Conservation (phyloP, 2,329 filamentous ascomycete genomes). For the Colletotrichum kahawae region DNA sequence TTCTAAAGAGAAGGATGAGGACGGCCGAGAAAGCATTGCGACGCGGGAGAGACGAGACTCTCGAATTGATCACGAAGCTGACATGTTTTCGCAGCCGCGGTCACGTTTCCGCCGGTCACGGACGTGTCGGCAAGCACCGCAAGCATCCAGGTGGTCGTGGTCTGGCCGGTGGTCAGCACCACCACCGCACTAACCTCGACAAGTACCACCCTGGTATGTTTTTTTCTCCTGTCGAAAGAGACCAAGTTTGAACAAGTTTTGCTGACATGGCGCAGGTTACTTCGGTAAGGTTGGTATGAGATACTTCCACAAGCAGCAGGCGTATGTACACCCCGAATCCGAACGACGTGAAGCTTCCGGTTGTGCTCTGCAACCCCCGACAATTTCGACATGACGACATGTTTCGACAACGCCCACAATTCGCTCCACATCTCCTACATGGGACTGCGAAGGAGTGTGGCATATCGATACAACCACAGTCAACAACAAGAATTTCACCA, state of each 20-base stretch:
- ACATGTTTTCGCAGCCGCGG: slow-evolving; percentile 71
- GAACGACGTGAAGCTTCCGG: not conserved
- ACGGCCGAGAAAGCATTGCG: not conserved
- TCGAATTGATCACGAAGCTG: slow-evolving; percentile 5
- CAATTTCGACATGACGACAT: not conserved
- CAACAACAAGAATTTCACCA: not conserved
- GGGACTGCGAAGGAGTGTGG: not conserved
- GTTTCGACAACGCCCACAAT: not conserved
- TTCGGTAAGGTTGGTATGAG: slow-evolving; percentile 97
- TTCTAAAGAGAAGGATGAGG: not conserved
- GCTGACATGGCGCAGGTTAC: slow-evolving; percentile 96
- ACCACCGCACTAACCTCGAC: slow-evolving; percentile 85
- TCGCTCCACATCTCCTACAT: not conserved
- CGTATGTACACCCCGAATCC: slow-evolving; percentile 36
- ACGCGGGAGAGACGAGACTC: slow-evolving; percentile 1
- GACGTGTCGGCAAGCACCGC: slow-evolving; percentile 98
- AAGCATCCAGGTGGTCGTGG: slow-evolving; percentile 86
- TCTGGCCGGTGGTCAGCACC: slow-evolving; percentile 98
- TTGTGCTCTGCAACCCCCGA: not conserved
- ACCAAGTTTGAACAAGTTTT: not conserved
- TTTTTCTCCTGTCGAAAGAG: rapidly evolving
- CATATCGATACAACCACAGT: not conserved
- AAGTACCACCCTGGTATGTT: slow-evolving; percentile 69
- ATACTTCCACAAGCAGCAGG: slow-evolving; percentile 95
- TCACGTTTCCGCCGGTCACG: slow-evolving; percentile 97